Evolutionary conservation across 1,139 yeast species (phyloP), one percentile per base, ranked within the genome.

Genomic region (Yamadazyma triangularis): DNA sequence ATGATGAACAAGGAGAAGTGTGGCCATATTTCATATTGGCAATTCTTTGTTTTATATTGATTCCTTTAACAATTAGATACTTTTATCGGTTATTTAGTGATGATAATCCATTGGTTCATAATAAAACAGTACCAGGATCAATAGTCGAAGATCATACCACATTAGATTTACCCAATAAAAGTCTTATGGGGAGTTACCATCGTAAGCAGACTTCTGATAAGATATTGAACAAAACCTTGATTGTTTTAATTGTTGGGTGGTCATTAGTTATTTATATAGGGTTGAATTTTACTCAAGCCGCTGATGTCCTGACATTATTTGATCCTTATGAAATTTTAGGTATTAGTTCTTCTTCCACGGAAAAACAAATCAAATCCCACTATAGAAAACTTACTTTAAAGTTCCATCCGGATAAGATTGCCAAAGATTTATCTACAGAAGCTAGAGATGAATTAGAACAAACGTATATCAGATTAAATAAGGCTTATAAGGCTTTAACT

Each of bases 11-110:
- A 47, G 79, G 91, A 27, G 95, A 87, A 50, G 88, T 95, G 5
- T 91, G 97, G 97, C 98, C 98, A 26, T 88, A 82, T 55, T 91
- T 89, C 51, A 76, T 83, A 35, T 62, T 86, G 51, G 91, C 97
- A 2, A 63, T 88, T 34, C 64, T 84, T 32, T 48, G 62, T 24
- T 62, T 66, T 34, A 73, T 79, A 16, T 69, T 87, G 39, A 58
- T 87, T 25, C 96, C 97, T 4, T 51, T 77, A 36, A 82, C 96
- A 1, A 42, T 77, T 12, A 56, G 64, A 27, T 69, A 77, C 42
- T 39, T 73, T 3, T 48, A 50, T 36, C 47, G 58, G 14, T 39
- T 64, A 13, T 24, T 52, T 11, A 23, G 36, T 24, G 32, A 44
- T 2, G 45, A 52, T 25, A 51, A 60, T 33, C 52, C 61, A 9